Base-by-base conservation (phyloP, 2,329 filamentous ascomycete species). In the Ascochyta fabae region DNA sequence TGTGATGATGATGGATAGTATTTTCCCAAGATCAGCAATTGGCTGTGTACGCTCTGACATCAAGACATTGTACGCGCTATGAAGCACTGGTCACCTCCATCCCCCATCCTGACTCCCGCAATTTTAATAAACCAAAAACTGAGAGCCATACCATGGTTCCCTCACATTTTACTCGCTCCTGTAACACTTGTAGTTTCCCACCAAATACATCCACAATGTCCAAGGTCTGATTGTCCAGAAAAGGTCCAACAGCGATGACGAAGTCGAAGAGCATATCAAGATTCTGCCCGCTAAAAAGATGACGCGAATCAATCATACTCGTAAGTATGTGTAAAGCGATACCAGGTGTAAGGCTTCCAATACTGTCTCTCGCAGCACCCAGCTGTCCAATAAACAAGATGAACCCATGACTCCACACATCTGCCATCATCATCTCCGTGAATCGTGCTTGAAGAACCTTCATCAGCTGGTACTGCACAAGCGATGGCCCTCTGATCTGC, bases 251-350 rank as follows among this genome's bases (percentile, higher is more conserved):
- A 10, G n/a, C 13, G 24, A 47, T 34, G 7, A 54, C 23, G 22
- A 51, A 44, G 23, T 36, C 42, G 6, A 58, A n/a, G 23, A 53
- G 38, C 3, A 53, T 23, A 16, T 50, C 46, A 8, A 58, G 41
- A 13, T 54, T 54, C 2, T 50, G 36, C 24, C 31, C 27, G 5
- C n/a, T 10, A n/a, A 44, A 29, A 1, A 50, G 38, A 3, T 19
- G 12, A 13, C 3, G 3, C 5, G 55, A 50, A 1, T 16, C n/a
- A 1, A 58, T 15, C 50, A 58, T 53, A 7, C 36, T 6, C 3
- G 31, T 33, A 8, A 58, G 1, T 12, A 58, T 36, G 22, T 51
- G 13, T 4, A 54, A 33, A 7, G 35, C 31, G 16, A 58, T 48
- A 1, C 29, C 35, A 2, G 55, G 40, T 1, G 46, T 54, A 1